Percentiles rank a stretch among this genome's conserved stretches.
Evolutionary conservation across 1,284 basidiomycete genomes (phyloP).

Genomic region (Apiotrichum gracile): DNA sequence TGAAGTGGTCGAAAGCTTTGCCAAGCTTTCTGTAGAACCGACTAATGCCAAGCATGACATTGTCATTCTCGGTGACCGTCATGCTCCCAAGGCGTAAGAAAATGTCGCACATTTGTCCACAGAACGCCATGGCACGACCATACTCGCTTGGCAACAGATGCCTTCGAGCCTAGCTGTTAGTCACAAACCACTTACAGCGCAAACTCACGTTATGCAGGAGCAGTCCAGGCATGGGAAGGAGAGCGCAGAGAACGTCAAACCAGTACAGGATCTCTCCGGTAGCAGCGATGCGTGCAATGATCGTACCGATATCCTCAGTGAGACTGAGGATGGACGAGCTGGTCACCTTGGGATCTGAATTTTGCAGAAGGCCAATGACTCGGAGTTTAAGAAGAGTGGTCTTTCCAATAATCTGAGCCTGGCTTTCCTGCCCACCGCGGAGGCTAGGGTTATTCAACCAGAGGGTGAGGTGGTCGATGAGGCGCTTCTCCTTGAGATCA

Average conservation of each 20-base stretch:
- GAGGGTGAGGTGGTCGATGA: slow-evolving; percentile 1
- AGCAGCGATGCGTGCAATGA: background rate
- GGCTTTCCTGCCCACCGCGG: background rate
- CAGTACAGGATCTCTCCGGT: slow-evolving; percentile 3
- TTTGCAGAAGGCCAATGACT: background rate
- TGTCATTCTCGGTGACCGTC: background rate
- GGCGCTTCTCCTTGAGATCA: background rate
- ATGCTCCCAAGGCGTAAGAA: background rate
- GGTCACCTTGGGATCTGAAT: background rate
- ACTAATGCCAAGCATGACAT: background rate
- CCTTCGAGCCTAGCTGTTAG: background rate
- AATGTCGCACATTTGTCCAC: background rate
- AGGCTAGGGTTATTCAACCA: slow-evolving; percentile 5
- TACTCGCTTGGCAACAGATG: background rate
- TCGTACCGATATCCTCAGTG: slow-evolving; percentile 6
- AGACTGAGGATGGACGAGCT: background rate
- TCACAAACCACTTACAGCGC: background rate
- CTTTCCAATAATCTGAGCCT: slow-evolving; percentile 3
- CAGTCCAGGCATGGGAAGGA: slow-evolving; percentile 2
- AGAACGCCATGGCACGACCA: background rate
- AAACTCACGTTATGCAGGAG: slow-evolving; percentile 5
- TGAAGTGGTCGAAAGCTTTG: background rate
- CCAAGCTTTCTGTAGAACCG: slow-evolving; percentile 3
- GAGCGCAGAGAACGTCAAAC: slow-evolving; percentile 4
- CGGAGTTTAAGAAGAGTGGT: slow-evolving; percentile 4